These are phyloP conservation scores for Phaeosphaeriaceae sp. DNA, from an alignment of 2,329 filamentous ascomycete species.

Conservation along the genomic window DNA sequence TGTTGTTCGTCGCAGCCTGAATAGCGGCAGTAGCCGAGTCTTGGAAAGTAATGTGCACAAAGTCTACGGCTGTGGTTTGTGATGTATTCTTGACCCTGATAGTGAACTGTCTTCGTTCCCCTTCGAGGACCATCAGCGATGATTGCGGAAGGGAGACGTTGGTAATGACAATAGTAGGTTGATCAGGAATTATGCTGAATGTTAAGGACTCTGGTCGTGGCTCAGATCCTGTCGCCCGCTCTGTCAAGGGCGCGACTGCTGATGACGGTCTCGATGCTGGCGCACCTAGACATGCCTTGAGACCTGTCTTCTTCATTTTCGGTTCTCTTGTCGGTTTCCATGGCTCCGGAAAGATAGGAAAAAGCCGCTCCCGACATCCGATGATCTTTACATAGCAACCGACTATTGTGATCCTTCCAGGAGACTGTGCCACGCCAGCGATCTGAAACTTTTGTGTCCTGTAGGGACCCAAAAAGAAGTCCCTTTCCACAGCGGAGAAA, in stretches of 20 bases:
- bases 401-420: slow-evolving; percentile 75
- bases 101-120: slow-evolving; percentile 79
- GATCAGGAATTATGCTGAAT: slow-evolving; percentile 78
- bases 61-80: slow-evolving; percentile 73
- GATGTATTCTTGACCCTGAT: slow-evolving; percentile 84
- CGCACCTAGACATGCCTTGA: slow-evolving; percentile 57
- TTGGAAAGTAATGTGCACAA: slow-evolving; percentile 86
- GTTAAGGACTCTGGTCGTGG: slow-evolving; percentile 57
- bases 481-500: slow-evolving; percentile 72
- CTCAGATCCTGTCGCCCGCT: slow-evolving; percentile 29
- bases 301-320: slow-evolving; percentile 80
- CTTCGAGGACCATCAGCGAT: slow-evolving; percentile 91
- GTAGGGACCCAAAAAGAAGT: slow-evolving; percentile 78
- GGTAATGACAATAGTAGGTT: slow-evolving; percentile 79
- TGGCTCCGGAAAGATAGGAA: slow-evolving; percentile 80
- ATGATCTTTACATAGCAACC: slow-evolving; percentile 82
- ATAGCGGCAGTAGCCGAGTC: slow-evolving; percentile 84
- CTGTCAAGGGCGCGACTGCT: slow-evolving; percentile 32
- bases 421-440: slow-evolving; percentile 69
- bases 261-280: slow-evolving; percentile 56
- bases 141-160: slow-evolving; percentile 82
- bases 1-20: slow-evolving; percentile 76
- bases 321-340: slow-evolving; percentile 75
- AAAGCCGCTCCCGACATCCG: slow-evolving; percentile 82
- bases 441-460: slow-evolving; percentile 81